These are phyloP conservation scores for Diaporthe helianthi DNA, from an alignment of 2,329 filamentous ascomycete species.

Conservation along the genomic window DNA sequence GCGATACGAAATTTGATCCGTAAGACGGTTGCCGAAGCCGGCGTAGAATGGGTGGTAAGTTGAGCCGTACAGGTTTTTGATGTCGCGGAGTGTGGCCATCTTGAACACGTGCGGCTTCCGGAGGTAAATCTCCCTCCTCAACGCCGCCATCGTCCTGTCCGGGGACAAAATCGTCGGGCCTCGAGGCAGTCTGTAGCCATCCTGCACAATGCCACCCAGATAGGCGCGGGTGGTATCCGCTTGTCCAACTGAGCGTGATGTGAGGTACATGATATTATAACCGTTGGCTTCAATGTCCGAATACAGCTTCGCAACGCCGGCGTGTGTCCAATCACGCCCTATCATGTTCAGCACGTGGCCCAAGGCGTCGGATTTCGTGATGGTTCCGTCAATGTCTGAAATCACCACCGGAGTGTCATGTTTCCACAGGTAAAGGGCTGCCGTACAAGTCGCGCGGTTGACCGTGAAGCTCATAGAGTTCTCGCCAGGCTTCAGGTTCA, in stretches of 20 bases:
- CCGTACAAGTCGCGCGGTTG: constrained; percentile 89
- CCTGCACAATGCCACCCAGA: constrained; percentile 86
- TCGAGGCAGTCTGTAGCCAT: constrained; percentile 82
- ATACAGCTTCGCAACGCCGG: constrained; percentile 95
- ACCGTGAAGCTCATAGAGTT: constrained; percentile 97
- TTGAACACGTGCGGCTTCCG: constrained; percentile 99
- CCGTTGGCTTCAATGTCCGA: constrained; percentile 94
- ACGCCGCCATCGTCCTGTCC: constrained; percentile 90
- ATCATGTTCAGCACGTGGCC: constrained; percentile 97
- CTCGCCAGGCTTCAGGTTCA: constrained; percentile 82
- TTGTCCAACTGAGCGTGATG: constrained; percentile 90
- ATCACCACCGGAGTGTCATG: constrained; percentile 94
- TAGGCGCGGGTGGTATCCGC: constrained; percentile 91
- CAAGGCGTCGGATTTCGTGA: constrained; percentile 94
- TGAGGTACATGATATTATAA: constrained; percentile 99
- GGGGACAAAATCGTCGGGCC: constrained; percentile 96
- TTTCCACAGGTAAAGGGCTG: constrained; percentile 93
- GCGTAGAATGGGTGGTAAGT: constrained; percentile 90
- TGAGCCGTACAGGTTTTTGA: constrained; percentile 82
- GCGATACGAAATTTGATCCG: constrained; percentile 94
- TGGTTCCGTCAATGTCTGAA: constrained; percentile 97
- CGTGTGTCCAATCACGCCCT: constrained; percentile 96
- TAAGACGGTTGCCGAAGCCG: constrained; percentile 94
- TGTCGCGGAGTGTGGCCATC: constrained; percentile 96
- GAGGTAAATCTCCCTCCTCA: constrained; percentile 91